phyloP scores from a whole-genome alignment of 2,329 filamentous ascomycete species.

The Anisogramma anomala region DNA sequence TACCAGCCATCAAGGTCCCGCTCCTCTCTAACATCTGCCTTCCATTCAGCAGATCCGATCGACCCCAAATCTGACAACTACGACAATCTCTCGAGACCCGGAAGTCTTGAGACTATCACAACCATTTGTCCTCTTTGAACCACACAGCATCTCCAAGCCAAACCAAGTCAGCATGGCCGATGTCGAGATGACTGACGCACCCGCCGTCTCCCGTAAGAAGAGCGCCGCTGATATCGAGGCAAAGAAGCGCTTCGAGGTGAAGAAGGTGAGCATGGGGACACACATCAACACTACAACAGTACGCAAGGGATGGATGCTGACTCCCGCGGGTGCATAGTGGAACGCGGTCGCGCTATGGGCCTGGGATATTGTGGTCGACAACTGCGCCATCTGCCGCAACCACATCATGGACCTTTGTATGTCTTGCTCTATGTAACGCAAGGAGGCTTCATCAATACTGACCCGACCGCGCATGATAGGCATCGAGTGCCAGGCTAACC shows the following conservation, averaged over 20 bases:
- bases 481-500: constrained; percentile 98
- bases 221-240: constrained; percentile 47
- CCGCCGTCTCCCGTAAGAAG: constrained; percentile 45
- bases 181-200: constrained; percentile 90
- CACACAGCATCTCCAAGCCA: constrained; percentile 9
- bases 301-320: constrained; percentile 10
- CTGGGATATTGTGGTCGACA: constrained; percentile 99
- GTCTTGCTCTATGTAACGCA: no score
- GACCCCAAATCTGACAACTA: background rate
- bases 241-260: constrained; percentile 97
- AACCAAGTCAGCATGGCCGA: constrained; percentile 60
- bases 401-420: constrained; percentile 98
- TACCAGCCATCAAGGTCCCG: background rate
- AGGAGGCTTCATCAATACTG: background rate
- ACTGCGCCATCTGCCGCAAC: constrained; percentile 98
- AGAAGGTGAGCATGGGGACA: constrained; percentile 57
- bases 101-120: no score
- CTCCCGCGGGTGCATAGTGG: constrained; percentile 50
- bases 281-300: background rate
- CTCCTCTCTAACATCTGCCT: constrained; percentile 2
- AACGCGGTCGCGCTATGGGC: constrained; percentile 97
- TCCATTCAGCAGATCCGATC: background rate
- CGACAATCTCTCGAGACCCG: no score
- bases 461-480: constrained; percentile 35
- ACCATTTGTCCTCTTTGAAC: no score